Percentiles rank a stretch among this genome's conserved stretches.
phyloP scores from a whole-genome alignment of 352 stramenopile species.

The Phytopythium mirpurense region DNA sequence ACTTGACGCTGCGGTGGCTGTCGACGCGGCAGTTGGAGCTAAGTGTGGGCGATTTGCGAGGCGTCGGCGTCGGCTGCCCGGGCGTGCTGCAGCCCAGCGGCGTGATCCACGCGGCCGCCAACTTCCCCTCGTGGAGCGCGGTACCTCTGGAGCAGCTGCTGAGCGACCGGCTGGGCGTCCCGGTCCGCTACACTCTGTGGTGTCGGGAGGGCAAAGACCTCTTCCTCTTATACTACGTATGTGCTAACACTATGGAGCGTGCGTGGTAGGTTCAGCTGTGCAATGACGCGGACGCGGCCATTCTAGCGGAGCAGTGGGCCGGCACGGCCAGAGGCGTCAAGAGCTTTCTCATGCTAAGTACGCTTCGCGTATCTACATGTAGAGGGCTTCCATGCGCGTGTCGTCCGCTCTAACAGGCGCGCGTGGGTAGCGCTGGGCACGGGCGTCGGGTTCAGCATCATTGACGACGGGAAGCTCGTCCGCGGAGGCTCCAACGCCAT shows the following conservation, averaged over 20 bases:
- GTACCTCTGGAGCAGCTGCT: conserved; percentile 59
- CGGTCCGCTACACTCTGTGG: conserved; percentile 6
- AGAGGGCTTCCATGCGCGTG: no score
- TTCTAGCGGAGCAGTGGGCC: conserved; percentile 79
- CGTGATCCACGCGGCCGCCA: conserved; percentile 57
- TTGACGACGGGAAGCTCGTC: conserved; percentile 64
- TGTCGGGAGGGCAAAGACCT: background rate
- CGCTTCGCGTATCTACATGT: conserved; percentile 5
- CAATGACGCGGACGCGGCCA: conserved; percentile 80
- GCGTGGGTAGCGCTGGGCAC: conserved; percentile 75
- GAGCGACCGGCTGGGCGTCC: conserved; percentile 24
- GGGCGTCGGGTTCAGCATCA: conserved; percentile 62
- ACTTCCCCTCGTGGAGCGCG: conserved; percentile 65
- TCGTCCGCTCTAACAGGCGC: no score
- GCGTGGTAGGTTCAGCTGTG: conserved; percentile 33
- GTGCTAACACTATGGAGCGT: no score
- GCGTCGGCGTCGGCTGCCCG: conserved; percentile 59
- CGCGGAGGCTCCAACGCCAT: conserved; percentile 59
- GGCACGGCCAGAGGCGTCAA: conserved; percentile 49
- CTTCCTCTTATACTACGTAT: background rate
- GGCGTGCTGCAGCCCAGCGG: conserved; percentile 43
- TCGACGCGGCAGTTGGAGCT: conserved; percentile 16
- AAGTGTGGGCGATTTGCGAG: conserved; percentile 28
- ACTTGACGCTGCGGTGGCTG: no score
- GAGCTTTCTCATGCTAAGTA: conserved; percentile 86